Percentiles rank a stretch among this genome's conserved stretches.
Evolutionary conservation across 805 yeast species (phyloP).

Genomic region (Wickerhamiella alocasiicola): DNA sequence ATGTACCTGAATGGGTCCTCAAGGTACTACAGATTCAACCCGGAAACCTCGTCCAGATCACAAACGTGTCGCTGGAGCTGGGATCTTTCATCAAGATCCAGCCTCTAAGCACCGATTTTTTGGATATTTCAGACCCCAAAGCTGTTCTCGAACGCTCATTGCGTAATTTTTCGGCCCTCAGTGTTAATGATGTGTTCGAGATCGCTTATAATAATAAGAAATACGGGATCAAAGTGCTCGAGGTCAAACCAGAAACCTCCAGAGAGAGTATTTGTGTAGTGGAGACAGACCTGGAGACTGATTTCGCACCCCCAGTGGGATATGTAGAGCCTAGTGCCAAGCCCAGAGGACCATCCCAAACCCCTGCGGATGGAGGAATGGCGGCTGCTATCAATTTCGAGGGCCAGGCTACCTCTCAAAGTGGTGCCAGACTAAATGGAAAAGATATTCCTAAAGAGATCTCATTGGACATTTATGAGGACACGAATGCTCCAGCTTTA

Average conservation of each 20-base stretch:
- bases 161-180: slow-evolving; percentile 77
- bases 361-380: slow-evolving; percentile 45
- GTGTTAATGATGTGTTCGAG: slow-evolving; percentile 74
- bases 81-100: slow-evolving; percentile 87
- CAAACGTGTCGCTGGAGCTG: slow-evolving; percentile 62
- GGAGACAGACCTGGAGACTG: slow-evolving; percentile 93
- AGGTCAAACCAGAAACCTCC: slow-evolving; percentile 64
- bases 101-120: slow-evolving; percentile 87
- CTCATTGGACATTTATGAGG: slow-evolving; percentile 18
- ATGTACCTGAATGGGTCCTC: slow-evolving; percentile 96
- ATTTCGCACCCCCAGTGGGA: slow-evolving; percentile 98
- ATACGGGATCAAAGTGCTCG: slow-evolving; percentile 72
- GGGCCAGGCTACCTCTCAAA: slow-evolving; percentile 27
- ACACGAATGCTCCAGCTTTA: slow-evolving; percentile 47
- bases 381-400: slow-evolving; percentile 60
- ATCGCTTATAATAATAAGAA: slow-evolving; percentile 68
- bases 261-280: slow-evolving; percentile 76
- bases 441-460: slow-evolving; percentile 13
- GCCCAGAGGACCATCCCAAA: slow-evolving; percentile 7
- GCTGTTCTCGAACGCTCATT: slow-evolving; percentile 91
- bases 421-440: slow-evolving; percentile 17
- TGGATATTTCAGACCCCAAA: slow-evolving; percentile 89
- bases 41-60: slow-evolving; percentile 66
- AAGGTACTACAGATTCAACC: slow-evolving; percentile 56
- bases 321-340: slow-evolving; percentile 73